These are phyloP conservation scores for Pleurotus eryngii DNA, from an alignment of 768 basidiomycete genomes.

Conservation along the genomic window DNA sequence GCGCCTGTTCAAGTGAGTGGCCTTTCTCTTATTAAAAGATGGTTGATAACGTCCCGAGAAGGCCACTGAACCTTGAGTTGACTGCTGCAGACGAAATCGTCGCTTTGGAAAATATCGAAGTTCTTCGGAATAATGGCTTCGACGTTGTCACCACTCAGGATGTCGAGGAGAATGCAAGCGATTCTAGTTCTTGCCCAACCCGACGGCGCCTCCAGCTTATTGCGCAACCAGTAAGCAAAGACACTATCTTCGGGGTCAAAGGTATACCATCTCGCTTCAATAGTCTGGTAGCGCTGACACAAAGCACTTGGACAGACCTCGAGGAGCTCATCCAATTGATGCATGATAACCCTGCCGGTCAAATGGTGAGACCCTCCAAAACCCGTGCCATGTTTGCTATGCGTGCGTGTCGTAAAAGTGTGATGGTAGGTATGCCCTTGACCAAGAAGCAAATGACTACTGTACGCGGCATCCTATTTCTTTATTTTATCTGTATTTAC, in stretches of 20 bases:
- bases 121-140: constrained; percentile 86
- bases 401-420: constrained; percentile 92
- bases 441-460: constrained; percentile 73
- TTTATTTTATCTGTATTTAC: background rate
- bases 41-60: constrained; percentile 26
- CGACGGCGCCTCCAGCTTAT: constrained; percentile 55
- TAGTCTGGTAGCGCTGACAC: background rate
- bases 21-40: background rate
- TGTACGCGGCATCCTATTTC: constrained; percentile 35
- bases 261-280: constrained; percentile 40
- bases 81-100: constrained; percentile 89
- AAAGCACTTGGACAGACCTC: constrained; percentile 53
- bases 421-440: constrained; percentile 91
- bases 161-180: constrained; percentile 25
- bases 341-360: constrained; percentile 70
- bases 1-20: constrained; percentile 68
- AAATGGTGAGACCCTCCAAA: constrained; percentile 91
- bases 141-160: constrained; percentile 64
- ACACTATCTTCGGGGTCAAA: constrained; percentile 84
- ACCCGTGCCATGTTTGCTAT: constrained; percentile 95
- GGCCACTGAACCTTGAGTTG: constrained; percentile 74
- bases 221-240: constrained; percentile 90
- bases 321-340: constrained; percentile 90
- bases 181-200: constrained; percentile 15
- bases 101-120: constrained; percentile 82